phyloP scores from a whole-genome alignment of 192 early-diverging fungal genomes.

The Powellomyces hirtus region DNA sequence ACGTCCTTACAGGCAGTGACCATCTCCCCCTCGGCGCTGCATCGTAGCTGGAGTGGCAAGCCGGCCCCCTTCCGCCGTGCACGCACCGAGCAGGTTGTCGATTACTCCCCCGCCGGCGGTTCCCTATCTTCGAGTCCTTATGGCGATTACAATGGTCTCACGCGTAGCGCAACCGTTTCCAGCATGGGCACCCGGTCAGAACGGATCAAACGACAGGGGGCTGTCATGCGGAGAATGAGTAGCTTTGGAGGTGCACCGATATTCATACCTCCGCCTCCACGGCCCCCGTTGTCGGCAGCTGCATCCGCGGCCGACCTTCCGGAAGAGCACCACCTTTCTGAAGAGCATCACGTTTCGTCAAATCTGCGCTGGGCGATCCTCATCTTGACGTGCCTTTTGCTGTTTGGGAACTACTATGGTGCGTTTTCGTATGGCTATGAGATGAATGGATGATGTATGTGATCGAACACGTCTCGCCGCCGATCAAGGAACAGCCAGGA shows the following conservation, averaged over 20 bases:
- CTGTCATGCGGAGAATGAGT: slow-evolving; percentile 31
- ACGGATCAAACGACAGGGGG: background rate
- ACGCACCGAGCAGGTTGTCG: slow-evolving; percentile 7
- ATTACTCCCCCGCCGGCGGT: too few species aligned
- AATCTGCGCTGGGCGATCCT: slow-evolving; percentile 44
- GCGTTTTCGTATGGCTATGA: too few species aligned
- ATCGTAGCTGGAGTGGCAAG: slow-evolving; percentile 1
- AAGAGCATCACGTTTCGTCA: background rate
- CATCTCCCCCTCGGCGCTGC: background rate
- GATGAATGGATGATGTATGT: too few species aligned
- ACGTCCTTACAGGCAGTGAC: slow-evolving; percentile 1
- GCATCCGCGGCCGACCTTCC: background rate
- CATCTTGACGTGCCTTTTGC: slow-evolving; percentile 39
- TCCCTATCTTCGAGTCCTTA: background rate
- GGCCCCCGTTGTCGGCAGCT: too few species aligned
- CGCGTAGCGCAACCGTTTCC: background rate
- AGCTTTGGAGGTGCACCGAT: slow-evolving; percentile 45
- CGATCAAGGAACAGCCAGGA: too few species aligned
- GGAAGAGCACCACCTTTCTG: background rate
- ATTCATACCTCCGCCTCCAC: slow-evolving; percentile 13
- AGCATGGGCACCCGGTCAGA: slow-evolving; percentile 6
- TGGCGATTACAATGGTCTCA: background rate
- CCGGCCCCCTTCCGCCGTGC: slow-evolving; percentile 21
- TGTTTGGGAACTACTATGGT: slow-evolving; percentile 51
- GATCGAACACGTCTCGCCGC: too few species aligned